Evolutionary conservation across 768 basidiomycete genomes (phyloP).

Genomic region (Harrya chromipes): DNA sequence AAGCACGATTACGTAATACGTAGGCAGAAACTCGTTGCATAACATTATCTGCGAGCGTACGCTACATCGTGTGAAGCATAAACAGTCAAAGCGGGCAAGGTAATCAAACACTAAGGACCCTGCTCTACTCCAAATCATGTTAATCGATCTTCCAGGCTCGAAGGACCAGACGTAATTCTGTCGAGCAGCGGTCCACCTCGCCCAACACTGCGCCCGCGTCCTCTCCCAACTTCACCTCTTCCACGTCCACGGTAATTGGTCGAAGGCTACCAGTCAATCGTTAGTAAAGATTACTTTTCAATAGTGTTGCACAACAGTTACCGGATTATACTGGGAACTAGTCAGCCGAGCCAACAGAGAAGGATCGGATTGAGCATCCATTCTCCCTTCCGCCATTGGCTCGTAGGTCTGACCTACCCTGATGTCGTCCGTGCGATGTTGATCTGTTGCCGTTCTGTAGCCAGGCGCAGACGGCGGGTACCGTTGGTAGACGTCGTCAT

Average conservation of each 20-base stretch:
- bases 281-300: not conserved
- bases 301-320: slow-evolving; percentile 6
- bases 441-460: slow-evolving; percentile 1
- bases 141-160: slow-evolving; percentile 21
- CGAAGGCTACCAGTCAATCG: slow-evolving; percentile 7
- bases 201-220: slow-evolving; percentile 17
- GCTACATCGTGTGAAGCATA: no score
- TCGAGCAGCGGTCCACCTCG: slow-evolving; percentile 20
- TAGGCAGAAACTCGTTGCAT: not conserved
- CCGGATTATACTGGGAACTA: slow-evolving; percentile 19
- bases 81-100: no score
- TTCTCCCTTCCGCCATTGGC: slow-evolving; percentile 9
- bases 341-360: slow-evolving; percentile 25
- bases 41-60: no score
- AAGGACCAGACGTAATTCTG: slow-evolving; percentile 13
- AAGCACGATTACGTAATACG: slow-evolving; percentile 19
- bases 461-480: slow-evolving; percentile 2
- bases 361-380: slow-evolving; percentile 15
- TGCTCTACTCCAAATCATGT: slow-evolving; percentile 7
- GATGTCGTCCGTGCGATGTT: slow-evolving; percentile 4
- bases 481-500: slow-evolving; percentile 13
- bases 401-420: slow-evolving; percentile 13
- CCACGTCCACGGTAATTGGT: slow-evolving; percentile 18
- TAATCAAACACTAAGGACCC: not conserved
- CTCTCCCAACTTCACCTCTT: slow-evolving; percentile 22